Base-by-base conservation (phyloP, 2,329 filamentous ascomycete species). In the Ophiostoma quercus region DNA sequence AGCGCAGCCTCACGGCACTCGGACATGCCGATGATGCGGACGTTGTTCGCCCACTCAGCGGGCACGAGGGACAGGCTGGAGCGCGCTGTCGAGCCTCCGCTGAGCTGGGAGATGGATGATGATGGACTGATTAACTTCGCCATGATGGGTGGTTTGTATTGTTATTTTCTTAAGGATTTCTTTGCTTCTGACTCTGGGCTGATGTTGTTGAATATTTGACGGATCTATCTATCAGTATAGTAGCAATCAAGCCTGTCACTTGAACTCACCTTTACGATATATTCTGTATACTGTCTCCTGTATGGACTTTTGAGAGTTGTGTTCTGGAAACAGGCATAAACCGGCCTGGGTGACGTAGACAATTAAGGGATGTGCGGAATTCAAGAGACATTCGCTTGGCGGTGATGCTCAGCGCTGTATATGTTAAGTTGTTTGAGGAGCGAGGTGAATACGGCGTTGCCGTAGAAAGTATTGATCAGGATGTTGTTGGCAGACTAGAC, bases 1-100 rank as follows among this genome's bases (percentile, higher is more conserved):
- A 85, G 81, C 34, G 88, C 90, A 41, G 90, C 91, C 77, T 88
- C 85, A 77, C 88, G 88, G 81, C 87, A 90, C 80, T 94, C 90
- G 70, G 84, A 81, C 76, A 89, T 84, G 73, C 82, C 81, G 73
- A 94, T 81, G 71, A 85, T 78, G 73, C 91, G 90, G 74, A 92
- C 84, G 68, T 81, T 79, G 74, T 84, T 81, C 72, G 84, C 82
- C 84, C 82, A 87, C 39, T 78, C 77, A 66, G 80, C 75, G n/a
- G 85, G 85, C 66, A 86, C 79, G 69, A 87, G 83, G 69, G 85
- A 85, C 25, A 41, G 12, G 6, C 39, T n/a, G 6, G 60, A n/a
- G 1, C 25, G 66, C 41, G 22, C 22, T 41, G 65, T n/a, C 11
- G 66, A 22, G 14, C 25, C 7, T 2, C 22, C 51, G 41, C 69